Conservation (phyloP, 202 grass and related monocot species). For the Carex sylvatica region DNA sequence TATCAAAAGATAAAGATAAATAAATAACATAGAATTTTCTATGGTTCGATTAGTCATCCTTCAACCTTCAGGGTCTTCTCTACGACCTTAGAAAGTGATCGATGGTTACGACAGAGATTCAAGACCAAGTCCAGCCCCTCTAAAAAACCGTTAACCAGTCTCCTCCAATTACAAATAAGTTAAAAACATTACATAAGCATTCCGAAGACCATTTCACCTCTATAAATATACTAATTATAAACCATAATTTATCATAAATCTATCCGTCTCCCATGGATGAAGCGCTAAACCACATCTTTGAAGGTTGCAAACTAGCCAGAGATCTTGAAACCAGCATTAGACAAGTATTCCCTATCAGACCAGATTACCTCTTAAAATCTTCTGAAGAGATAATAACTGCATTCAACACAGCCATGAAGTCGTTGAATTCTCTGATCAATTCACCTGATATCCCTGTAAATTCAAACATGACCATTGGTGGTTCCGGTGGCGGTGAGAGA, state of each 20-base stretch:
- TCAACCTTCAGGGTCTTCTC: slow-evolving; percentile 39
- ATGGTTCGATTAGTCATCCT: slow-evolving; percentile 9
- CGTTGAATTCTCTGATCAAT: not conserved
- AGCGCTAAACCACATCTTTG: slow-evolving; percentile 23
- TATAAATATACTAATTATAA: slow-evolving; percentile 13
- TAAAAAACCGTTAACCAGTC: not conserved
- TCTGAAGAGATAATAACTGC: slow-evolving; percentile 14
- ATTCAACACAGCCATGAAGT: slow-evolving; percentile 9
- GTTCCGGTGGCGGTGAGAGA: not conserved
- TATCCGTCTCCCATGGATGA: slow-evolving; percentile 29
- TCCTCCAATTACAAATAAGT: not conserved
- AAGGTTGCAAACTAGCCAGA: slow-evolving; percentile 34
- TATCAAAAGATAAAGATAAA: not conserved
- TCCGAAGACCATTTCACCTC: not conserved
- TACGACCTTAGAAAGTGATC: slow-evolving; percentile 25
- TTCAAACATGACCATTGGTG: not conserved
- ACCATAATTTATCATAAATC: not conserved
- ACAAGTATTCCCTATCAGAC: not conserved
- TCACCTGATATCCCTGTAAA: not conserved
- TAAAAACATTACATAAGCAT: not conserved
- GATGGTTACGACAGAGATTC: not conserved
- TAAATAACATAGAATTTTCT: slow-evolving; percentile 15
- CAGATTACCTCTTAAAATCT: slow-evolving; percentile 7
- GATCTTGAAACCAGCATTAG: slow-evolving; percentile 27
- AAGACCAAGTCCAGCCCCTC: slow-evolving; percentile 35